Percentiles rank a stretch among this genome's conserved stretches.
These are phyloP conservation scores for Phaseolus lunatus DNA, from an alignment of 306 rosid genomes.

Conservation along the genomic window DNA sequence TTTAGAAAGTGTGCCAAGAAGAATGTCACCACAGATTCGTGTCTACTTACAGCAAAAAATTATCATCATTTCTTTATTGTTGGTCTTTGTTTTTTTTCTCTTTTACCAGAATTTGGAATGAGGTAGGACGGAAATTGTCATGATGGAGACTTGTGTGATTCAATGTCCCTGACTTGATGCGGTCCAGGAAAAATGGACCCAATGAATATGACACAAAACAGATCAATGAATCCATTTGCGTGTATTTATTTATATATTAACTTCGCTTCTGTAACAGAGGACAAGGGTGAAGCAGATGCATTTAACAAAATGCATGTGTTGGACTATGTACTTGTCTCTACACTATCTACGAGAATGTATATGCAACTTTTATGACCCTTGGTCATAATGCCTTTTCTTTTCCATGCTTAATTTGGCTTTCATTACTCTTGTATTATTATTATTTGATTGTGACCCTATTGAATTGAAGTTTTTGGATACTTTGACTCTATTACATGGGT, in stretches of 20 bases:
- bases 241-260: slow-evolving; percentile 20
- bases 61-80: background rate
- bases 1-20: background rate
- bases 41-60: background rate
- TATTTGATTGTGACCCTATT: too few relatives aligned
- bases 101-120: slow-evolving; percentile 20
- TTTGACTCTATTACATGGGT: background rate
- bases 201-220: slow-evolving; percentile 52
- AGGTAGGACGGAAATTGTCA: slow-evolving; percentile 17
- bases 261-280: slow-evolving; percentile 21
- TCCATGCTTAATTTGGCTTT: background rate
- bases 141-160: slow-evolving; percentile 43
- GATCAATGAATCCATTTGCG: slow-evolving; percentile 46
- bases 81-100: background rate
- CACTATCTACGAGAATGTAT: slow-evolving; percentile 37
- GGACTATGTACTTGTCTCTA: slow-evolving; percentile 39
- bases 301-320: slow-evolving; percentile 51
- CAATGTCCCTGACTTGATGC: slow-evolving; percentile 43
- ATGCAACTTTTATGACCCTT: slow-evolving; percentile 29
- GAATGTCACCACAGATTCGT: background rate
- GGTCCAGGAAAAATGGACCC: slow-evolving; percentile 39
- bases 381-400: background rate
- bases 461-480: too few relatives aligned
- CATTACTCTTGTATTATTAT: too few relatives aligned
- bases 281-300: slow-evolving; percentile 37